A percentile compares a stretch with the other conserved stretches of the same genome.
phyloP scores from a whole-genome alignment of 306 rosid genomes.

The Medicago ruthenica region DNA sequence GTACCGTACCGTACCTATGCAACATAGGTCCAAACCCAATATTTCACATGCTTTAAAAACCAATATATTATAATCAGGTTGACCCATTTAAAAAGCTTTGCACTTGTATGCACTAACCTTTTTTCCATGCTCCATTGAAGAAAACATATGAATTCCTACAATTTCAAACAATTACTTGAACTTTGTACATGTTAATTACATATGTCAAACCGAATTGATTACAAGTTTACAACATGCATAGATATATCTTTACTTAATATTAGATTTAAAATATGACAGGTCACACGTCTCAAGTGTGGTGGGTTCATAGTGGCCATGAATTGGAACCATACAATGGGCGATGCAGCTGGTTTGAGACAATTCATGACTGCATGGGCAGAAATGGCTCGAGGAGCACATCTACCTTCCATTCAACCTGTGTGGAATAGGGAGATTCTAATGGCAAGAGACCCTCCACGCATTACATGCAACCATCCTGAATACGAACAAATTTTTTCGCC shows the following conservation, averaged over 20 bases:
- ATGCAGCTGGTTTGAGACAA: not conserved
- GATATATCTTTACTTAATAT: not conserved
- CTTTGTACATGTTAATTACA: too few relatives aligned
- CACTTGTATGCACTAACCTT: too few relatives aligned
- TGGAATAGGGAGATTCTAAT: constrained; percentile 42
- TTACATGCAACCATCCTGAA: constrained; percentile 37
- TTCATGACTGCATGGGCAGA: constrained; percentile 35
- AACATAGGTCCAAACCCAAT: too few relatives aligned
- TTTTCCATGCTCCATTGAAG: too few relatives aligned
- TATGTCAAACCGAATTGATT: not conserved
- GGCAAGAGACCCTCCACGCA: constrained; percentile 34
- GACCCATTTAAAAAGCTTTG: too few relatives aligned
- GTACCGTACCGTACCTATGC: too few relatives aligned
- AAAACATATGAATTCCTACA: too few relatives aligned
- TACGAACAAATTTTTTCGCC: not conserved
- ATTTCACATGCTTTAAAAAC: too few relatives aligned
- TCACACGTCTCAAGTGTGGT: not conserved
- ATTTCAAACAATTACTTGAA: too few relatives aligned
- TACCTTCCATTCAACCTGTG: constrained; percentile 32
- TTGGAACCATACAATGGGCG: constrained; percentile 32
- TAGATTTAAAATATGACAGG: not conserved
- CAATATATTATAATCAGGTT: too few relatives aligned
- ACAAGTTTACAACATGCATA: not conserved
- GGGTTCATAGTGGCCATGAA: constrained; percentile 10
- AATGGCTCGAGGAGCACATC: constrained; percentile 26